Evolutionary conservation across 208 protist genomes (phyloP).

Genomic region (Eutreptiella sp.): DNA sequence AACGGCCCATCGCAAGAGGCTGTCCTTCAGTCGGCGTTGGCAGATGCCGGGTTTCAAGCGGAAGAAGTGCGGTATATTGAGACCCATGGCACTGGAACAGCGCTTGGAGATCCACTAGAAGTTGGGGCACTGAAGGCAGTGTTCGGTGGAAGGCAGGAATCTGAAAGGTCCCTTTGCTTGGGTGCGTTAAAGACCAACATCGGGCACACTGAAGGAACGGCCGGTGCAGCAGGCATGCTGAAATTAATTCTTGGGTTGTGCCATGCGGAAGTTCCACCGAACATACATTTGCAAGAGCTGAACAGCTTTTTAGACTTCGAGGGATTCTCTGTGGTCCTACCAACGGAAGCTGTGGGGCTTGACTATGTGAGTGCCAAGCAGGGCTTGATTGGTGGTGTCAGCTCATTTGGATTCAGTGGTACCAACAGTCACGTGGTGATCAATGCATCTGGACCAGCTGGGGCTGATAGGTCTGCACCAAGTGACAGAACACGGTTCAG

Average conservation of each 20-base stretch:
- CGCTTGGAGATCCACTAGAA: conserved; percentile 47
- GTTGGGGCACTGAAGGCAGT: conserved; percentile 20
- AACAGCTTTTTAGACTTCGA: no score
- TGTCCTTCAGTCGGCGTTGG: conserved; percentile 28
- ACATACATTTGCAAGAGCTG: no score
- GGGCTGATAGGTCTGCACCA: no score
- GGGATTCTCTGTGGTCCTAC: no score
- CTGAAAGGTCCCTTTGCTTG: conserved; percentile 1
- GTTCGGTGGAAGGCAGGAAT: neutral
- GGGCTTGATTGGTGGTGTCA: conserved; percentile 18
- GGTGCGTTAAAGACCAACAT: conserved; percentile 39
- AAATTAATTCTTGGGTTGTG: neutral
- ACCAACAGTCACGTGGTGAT: conserved; percentile 35
- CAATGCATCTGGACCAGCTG: no score
- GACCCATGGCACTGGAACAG: conserved; percentile 46
- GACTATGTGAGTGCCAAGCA: no score
- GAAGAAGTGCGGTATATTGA: conserved; percentile 42
- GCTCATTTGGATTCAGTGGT: conserved; percentile 28
- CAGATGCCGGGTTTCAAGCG: conserved; percentile 9
- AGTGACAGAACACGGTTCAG: no score
- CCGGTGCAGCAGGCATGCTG: conserved; percentile 33
- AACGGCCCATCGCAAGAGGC: conserved; percentile 35
- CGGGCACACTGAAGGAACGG: conserved; percentile 36
- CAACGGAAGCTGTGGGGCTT: no score
- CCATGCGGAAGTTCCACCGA: conserved; percentile 19